Conservation (phyloP, 257 asterid genomes). For the Scutellaria minor region DNA sequence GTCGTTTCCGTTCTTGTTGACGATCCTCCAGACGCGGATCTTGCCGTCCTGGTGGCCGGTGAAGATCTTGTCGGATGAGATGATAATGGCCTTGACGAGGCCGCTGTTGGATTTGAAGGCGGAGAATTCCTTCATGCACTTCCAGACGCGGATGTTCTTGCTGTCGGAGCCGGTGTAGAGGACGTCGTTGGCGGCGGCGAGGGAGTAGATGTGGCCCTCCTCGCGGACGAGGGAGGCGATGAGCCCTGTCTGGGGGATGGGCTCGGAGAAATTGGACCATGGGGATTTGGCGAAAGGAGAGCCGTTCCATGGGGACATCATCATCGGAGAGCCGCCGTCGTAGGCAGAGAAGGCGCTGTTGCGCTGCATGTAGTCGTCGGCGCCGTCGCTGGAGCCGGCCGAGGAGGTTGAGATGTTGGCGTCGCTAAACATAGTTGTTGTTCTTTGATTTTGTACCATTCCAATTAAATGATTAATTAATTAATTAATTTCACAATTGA, state of each 20-base stretch:
- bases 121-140: slow-evolving; percentile 44
- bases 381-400: too few relatives aligned
- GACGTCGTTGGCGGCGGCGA: slow-evolving; percentile 47
- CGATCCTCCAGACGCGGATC: slow-evolving; percentile 59
- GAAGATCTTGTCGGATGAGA: slow-evolving; percentile 51
- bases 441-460: slow-evolving; percentile 10
- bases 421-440: background rate
- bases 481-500: background rate
- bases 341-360: too few relatives aligned
- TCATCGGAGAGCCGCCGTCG: slow-evolving; percentile 46
- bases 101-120: slow-evolving; percentile 63
- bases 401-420: too few relatives aligned
- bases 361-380: too few relatives aligned
- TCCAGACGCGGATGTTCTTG: slow-evolving; percentile 68
- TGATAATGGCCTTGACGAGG: slow-evolving; percentile 62
- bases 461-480: background rate
- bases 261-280: slow-evolving; percentile 32
- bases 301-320: slow-evolving; percentile 51
- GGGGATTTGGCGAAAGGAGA: slow-evolving; percentile 39
- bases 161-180: slow-evolving; percentile 71
- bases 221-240: slow-evolving; percentile 54
- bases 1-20: slow-evolving; percentile 18
- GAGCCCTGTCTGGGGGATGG: slow-evolving; percentile 41
- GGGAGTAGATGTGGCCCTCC: slow-evolving; percentile 62
- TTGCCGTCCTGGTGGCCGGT: slow-evolving; percentile 76